Evolutionary conservation across 2,329 filamentous ascomycete species (phyloP).

Genomic region (Zalaria sp.): DNA sequence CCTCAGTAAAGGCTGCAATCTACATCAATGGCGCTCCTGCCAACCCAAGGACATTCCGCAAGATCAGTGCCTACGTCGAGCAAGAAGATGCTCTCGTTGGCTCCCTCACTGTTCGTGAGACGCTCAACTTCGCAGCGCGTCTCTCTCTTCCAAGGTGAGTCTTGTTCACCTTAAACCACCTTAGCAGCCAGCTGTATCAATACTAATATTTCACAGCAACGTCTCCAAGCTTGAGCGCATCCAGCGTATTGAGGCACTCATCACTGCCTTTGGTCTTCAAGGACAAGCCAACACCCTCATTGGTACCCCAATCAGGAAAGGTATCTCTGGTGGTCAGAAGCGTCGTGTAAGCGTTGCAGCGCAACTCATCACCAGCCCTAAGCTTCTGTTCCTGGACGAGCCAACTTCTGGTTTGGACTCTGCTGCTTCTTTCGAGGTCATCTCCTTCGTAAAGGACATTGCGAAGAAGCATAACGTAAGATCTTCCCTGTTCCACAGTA

Average conservation of each 20-base stretch:
- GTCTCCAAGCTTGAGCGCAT: conserved; percentile 44
- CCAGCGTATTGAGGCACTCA: conserved; percentile 49
- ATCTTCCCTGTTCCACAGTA: not conserved
- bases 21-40: conserved; percentile 49
- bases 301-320: conserved; percentile 70
- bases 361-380: conserved; percentile 67
- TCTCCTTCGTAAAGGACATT: conserved; percentile 55
- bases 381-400: conserved; percentile 71
- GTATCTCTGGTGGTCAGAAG: conserved; percentile 77
- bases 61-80: conserved; percentile 66
- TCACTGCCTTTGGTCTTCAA: conserved; percentile 59
- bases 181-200: no score
- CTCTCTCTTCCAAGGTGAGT: conserved; percentile 36
- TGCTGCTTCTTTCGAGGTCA: conserved; percentile 60
- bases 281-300: conserved; percentile 58
- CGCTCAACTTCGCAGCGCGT: conserved; percentile 61
- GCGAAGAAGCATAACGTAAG: conserved; percentile 51
- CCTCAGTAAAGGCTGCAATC: conserved; percentile 38
- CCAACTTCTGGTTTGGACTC: conserved; percentile 76
- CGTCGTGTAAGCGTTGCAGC: conserved; percentile 65
- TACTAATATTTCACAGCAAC: conserved; percentile 11
- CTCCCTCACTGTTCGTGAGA: conserved; percentile 67
- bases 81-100: conserved; percentile 79
- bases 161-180: no score
- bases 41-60: conserved; percentile 42